Evolutionary conservation across 176 grass and related monocot genomes (phyloP), one percentile per base, ranked within the genome.

Genomic region (Carex littledalei): DNA sequence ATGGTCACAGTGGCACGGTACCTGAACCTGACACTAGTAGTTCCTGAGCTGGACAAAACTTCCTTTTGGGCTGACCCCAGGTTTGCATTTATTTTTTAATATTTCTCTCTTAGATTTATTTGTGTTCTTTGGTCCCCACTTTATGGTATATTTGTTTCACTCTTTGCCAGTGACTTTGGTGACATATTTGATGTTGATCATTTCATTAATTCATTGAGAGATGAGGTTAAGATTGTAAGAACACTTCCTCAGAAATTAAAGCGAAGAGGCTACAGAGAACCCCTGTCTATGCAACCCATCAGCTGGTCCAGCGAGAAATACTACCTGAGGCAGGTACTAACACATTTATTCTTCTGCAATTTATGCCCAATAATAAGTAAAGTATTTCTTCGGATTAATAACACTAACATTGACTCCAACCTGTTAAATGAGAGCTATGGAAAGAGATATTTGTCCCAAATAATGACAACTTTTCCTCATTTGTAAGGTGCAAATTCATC

Each of bases 11-110:
- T 98, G 74, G 96, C 96, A 74, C 76, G 89, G 45, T 94, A 93
- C 89, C 89, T 98, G 83, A 95, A 98, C 87, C 93, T 94, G 67
- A 98, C 93, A n/a, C 84, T 98, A 71, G 91, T 98, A 14, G 65
- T 94, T 89, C 96, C 96, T 66, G 89, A 98, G 93, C 96, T 95
- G 65, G 96, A 98, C 89, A 98, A 98, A 81, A 91, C 90, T 84
- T 98, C 93, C 87, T 98, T 98, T 89, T 98, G 96, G 96, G 91
- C 93, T 88, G 96, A 98, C 87, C 91, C 93, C 73, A 94, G 95
- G 95, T 98, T 24, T 91, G 79, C 15, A 88, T 13, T 67, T 66
- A 20, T 37, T 9, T 2, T 77, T 6, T 9, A 17, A 63, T 49
- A 63, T 83, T 5, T 8, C 2, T 89, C 54, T 29, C 2, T 52